These are phyloP conservation scores for Apophysomyces ossiformis DNA, from an alignment of 371 early-diverging fungal genomes.

Conservation along the genomic window DNA sequence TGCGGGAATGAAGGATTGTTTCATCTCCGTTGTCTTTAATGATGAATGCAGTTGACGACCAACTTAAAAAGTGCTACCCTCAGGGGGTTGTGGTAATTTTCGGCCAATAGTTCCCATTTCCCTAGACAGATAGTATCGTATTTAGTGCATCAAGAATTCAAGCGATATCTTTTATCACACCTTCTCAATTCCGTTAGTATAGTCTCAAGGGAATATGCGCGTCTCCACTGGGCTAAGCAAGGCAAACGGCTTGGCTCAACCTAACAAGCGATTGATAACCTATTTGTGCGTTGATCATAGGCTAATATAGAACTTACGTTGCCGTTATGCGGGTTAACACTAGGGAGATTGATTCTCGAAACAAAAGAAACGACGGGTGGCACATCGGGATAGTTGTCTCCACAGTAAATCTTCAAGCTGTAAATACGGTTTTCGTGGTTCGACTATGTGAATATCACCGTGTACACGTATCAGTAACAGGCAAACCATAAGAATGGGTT, in stretches of 20 bases:
- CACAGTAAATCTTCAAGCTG: conserved; percentile 83
- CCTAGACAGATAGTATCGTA: conserved; percentile 39
- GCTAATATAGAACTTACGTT: conserved; percentile 50
- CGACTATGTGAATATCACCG: conserved; percentile 56
- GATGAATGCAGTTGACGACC: conserved; percentile 2
- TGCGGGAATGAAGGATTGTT: not conserved
- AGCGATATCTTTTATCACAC: conserved; percentile 43
- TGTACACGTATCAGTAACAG: not conserved
- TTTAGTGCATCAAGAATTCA: not conserved
- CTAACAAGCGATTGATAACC: conserved; percentile 40
- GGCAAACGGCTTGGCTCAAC: conserved; percentile 70
- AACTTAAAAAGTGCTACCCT: conserved; percentile 71
- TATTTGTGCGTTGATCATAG: not conserved
- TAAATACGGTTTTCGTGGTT: conserved; percentile 96
- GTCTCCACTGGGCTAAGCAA: conserved; percentile 85
- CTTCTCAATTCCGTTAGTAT: conserved; percentile 84
- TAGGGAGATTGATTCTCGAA: conserved; percentile 87
- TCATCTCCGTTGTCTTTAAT: not conserved
- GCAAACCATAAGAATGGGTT: not conserved
- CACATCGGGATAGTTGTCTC: conserved; percentile 81
- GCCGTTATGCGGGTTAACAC: conserved; percentile 84
- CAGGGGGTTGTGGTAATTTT: conserved; percentile 90
- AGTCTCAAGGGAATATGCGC: conserved; percentile 80
- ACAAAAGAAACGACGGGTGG: conserved; percentile 84
- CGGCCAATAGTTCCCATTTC: conserved; percentile 86